Evolutionary conservation across 495 filamentous ascomycete species (phyloP).

Genomic region (Tuber calosporum): DNA sequence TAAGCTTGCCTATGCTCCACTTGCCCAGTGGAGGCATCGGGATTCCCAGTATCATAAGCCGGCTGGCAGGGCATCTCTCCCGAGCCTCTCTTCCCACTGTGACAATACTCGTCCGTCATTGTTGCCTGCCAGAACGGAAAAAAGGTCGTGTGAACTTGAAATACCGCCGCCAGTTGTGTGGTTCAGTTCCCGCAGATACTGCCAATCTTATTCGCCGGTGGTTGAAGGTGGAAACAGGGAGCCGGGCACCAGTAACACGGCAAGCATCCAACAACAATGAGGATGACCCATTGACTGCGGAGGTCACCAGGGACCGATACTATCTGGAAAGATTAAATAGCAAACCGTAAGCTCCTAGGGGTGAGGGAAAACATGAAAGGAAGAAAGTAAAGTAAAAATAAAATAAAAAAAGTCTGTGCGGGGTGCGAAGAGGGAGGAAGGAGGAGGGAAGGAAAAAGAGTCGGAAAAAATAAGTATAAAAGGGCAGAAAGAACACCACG

Average conservation of each 20-base stretch:
- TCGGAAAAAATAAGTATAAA: background rate
- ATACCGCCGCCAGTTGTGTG: background rate
- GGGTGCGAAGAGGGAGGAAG: background rate
- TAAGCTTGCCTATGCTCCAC: background rate
- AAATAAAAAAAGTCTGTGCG: background rate
- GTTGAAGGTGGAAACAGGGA: background rate
- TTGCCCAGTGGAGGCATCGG: background rate
- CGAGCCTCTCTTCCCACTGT: background rate
- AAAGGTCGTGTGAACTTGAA: background rate
- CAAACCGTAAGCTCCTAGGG: background rate
- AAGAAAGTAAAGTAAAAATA: background rate
- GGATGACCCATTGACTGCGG: background rate
- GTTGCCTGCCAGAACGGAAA: background rate
- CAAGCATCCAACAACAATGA: background rate
- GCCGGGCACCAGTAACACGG: background rate
- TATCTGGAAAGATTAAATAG: slow-evolving; percentile 4
- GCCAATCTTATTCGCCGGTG: background rate
- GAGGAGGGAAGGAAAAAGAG: background rate
- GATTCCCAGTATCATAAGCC: background rate
- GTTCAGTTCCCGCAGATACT: background rate
- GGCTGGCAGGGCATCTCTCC: background rate
- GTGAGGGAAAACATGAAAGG: background rate
- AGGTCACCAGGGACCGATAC: background rate
- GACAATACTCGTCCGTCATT: background rate
- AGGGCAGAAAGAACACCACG: background rate